Conservation (phyloP, 495 filamentous ascomycete species). For the Aspergillus hancockii region DNA sequence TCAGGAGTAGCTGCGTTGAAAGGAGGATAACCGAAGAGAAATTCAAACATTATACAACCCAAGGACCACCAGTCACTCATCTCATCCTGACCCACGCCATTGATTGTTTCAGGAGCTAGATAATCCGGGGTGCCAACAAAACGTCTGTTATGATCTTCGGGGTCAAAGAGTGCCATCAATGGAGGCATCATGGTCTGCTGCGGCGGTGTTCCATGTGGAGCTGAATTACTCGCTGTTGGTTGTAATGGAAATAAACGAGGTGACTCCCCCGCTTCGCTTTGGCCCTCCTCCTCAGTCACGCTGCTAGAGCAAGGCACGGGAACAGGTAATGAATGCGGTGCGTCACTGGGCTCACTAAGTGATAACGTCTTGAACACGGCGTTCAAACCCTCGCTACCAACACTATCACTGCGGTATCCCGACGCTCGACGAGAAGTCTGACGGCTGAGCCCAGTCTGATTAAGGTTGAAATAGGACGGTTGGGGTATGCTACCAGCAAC, state of each 20-base stretch:
- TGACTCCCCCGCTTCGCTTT: conserved; percentile 65
- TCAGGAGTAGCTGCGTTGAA: conserved; percentile 92
- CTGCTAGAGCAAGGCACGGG: conserved; percentile 43
- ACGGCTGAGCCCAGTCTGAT: conserved; percentile 62
- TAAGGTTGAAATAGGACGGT: conserved; percentile 91
- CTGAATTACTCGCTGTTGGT: conserved; percentile 54
- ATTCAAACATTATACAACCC: conserved; percentile 96
- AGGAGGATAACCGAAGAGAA: conserved; percentile 87
- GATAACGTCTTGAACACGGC: conserved; percentile 84
- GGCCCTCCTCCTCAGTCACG: conserved; percentile 70
- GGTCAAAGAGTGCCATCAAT: conserved; percentile 94
- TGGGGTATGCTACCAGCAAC: conserved; percentile 63
- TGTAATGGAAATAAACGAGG: conserved; percentile 69
- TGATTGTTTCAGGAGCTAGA: conserved; percentile 94
- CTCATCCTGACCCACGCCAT: conserved; percentile 91
- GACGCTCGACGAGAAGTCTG: conserved; percentile 81
- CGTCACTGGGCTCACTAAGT: conserved; percentile 60
- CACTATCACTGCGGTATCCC: conserved; percentile 88
- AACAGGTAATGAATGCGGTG: conserved; percentile 28
- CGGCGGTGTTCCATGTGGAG: conserved; percentile 61
- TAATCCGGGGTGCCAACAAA: conserved; percentile 99
- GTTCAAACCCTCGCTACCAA: conserved; percentile 80
- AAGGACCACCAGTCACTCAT: conserved; percentile 99
- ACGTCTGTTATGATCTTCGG: conserved; percentile 85
- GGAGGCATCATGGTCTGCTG: conserved; percentile 85